phyloP scores from a whole-genome alignment of 345 rosid genomes.

The Mangifera indica region DNA sequence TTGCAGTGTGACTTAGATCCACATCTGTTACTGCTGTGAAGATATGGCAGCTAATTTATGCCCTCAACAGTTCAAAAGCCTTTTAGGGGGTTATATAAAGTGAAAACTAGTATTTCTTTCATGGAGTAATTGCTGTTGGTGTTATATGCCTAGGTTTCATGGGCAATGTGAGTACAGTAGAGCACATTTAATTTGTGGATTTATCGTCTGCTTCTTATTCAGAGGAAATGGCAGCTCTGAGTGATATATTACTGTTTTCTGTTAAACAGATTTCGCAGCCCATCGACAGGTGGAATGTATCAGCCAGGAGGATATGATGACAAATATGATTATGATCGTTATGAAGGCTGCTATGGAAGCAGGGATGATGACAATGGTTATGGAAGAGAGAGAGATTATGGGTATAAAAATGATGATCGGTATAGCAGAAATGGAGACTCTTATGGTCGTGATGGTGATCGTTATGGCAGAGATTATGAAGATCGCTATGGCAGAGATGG shows the following conservation, averaged over 20 bases:
- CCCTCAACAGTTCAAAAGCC: no score
- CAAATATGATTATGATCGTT: conserved; percentile 65
- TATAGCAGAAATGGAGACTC: conserved; percentile 73
- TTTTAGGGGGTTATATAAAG: no score
- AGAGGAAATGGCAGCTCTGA: not conserved
- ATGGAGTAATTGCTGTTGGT: not conserved
- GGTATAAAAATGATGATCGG: conserved; percentile 82
- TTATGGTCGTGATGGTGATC: conserved; percentile 67
- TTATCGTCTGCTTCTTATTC: not conserved
- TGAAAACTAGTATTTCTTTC: no score
- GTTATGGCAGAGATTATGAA: conserved; percentile 61
- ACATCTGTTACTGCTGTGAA: not conserved
- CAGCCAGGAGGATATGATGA: conserved; percentile 77
- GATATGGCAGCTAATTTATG: not conserved
- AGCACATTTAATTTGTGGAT: not conserved
- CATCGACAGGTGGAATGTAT: conserved; percentile 68
- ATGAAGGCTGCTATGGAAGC: conserved; percentile 54
- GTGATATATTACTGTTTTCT: not conserved
- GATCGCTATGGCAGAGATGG: conserved; percentile 72
- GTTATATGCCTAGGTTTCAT: not conserved
- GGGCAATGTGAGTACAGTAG: no score
- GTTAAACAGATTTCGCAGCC: conserved; percentile 58
- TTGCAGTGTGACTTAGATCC: not conserved
- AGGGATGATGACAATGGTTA: conserved; percentile 78
- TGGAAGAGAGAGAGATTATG: conserved; percentile 80